A percentile compares a stretch with the other conserved stretches of the same genome.
phyloP scores from a whole-genome alignment of 106 monocot genomes.

The Acorus gramineus region DNA sequence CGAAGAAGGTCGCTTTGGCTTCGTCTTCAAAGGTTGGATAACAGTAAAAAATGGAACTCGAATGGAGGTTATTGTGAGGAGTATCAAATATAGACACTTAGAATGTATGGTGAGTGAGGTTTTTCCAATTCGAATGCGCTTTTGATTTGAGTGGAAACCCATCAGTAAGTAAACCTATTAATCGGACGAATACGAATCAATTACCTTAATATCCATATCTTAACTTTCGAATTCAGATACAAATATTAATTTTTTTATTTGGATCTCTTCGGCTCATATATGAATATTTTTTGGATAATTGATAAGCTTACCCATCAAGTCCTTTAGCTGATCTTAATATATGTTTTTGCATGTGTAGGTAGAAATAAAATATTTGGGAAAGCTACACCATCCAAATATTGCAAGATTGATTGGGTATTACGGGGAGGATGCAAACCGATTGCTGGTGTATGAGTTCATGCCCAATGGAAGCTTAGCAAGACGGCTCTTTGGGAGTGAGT shows the following conservation, averaged over 20 bases:
- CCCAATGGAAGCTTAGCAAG: constrained; percentile 85
- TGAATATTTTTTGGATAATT: too few species aligned
- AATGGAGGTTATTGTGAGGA: constrained; percentile 61
- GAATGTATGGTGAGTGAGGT: constrained; percentile 66
- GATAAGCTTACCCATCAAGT: too few species aligned
- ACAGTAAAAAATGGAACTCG: constrained; percentile 31
- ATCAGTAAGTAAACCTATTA: not conserved
- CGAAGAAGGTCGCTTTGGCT: too few species aligned
- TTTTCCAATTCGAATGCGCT: not conserved
- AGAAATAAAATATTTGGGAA: constrained; percentile 81
- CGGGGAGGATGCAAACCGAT: constrained; percentile 74
- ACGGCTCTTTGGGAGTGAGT: constrained; percentile 91
- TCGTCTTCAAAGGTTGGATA: too few species aligned
- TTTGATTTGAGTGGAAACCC: not conserved
- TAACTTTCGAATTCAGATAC: too few species aligned
- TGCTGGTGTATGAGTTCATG: constrained; percentile 94
- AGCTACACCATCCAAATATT: constrained; percentile 78
- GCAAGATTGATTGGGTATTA: constrained; percentile 79
- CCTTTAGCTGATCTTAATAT: too few species aligned
- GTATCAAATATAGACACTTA: constrained; percentile 55
- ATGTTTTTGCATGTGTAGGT: constrained; percentile 51
- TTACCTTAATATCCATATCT: too few species aligned
- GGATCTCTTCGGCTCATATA: too few species aligned
- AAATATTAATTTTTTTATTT: too few species aligned
- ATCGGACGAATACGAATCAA: too few species aligned